phyloP scores from a whole-genome alignment of 441 rosid species.

The Aleurites moluccanus region DNA sequence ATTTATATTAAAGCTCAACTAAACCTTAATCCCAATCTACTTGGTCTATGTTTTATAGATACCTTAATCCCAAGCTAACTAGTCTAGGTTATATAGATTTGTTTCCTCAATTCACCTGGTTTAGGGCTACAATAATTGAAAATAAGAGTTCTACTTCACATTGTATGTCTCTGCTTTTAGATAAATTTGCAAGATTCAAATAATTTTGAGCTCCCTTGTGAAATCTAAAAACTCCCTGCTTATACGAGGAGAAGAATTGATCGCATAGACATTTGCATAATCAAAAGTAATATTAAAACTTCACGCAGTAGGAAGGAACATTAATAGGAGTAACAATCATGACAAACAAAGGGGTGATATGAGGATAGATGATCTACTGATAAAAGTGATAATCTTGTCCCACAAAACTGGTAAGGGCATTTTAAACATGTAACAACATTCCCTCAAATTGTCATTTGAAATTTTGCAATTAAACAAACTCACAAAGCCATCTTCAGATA shows the following conservation, averaged over 20 bases:
- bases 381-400: background rate
- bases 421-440: background rate
- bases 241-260: background rate
- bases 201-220: background rate
- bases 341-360: background rate
- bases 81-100: background rate
- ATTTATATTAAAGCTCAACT: background rate
- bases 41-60: no score
- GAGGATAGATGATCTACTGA: background rate
- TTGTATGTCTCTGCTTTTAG: background rate
- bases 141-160: background rate
- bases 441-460: background rate
- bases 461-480: constrained; percentile 11
- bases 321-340: no score
- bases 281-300: no score
- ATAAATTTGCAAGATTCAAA: background rate
- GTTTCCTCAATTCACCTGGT: background rate
- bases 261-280: no score
- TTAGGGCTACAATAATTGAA: background rate
- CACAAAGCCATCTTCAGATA: constrained; percentile 97
- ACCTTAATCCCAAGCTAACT: background rate
- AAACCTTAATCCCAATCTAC: no score
- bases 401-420: background rate
- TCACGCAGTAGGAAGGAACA: no score
- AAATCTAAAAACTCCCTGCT: background rate